These are phyloP conservation scores for Vitis hybrid DNA, from an alignment of 177 flowering plant species.

Conservation along the genomic window DNA sequence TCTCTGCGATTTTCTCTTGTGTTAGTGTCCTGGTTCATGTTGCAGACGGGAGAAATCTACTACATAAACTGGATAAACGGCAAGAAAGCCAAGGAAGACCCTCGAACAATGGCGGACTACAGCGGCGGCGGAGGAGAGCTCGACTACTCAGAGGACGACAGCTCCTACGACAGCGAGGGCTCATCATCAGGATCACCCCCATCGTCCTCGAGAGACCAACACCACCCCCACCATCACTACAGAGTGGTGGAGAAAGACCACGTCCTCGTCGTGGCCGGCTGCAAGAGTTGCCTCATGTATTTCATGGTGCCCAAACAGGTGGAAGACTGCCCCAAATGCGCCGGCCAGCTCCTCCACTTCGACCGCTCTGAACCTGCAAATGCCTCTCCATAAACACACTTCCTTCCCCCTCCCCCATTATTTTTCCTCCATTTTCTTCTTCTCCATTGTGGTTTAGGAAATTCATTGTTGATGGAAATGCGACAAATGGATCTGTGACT, in stretches of 20 bases:
- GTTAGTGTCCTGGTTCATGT: background rate
- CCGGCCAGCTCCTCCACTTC: constrained; percentile 73
- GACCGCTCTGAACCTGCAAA: constrained; percentile 57
- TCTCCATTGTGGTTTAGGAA: too few species aligned
- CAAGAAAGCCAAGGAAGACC: constrained; percentile 71
- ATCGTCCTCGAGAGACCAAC: constrained; percentile 13
- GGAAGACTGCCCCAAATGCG: constrained; percentile 79
- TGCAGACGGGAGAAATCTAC: constrained; percentile 89
- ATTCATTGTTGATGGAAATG: too few species aligned
- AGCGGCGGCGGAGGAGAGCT: constrained; percentile 24
- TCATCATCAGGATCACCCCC: constrained; percentile 44
- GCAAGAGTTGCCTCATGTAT: constrained; percentile 91
- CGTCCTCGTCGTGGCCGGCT: constrained; percentile 89
- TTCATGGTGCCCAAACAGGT: constrained; percentile 87
- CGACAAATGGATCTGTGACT: too few species aligned
- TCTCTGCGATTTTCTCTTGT: background rate
- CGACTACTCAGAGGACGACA: constrained; percentile 39
- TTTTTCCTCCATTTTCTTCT: background rate
- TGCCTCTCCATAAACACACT: constrained; percentile 17
- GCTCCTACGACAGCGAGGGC: constrained; percentile 53
- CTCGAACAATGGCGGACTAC: constrained; percentile 33
- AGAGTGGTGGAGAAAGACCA: constrained; percentile 17
- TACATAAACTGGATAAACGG: constrained; percentile 83
- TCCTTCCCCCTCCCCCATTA: background rate
- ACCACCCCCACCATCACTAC: background rate